Evolutionary conservation across 2,329 filamentous ascomycete species (phyloP), one percentile per base, ranked within the genome.

Genomic region (Bipolaris oryzae): DNA sequence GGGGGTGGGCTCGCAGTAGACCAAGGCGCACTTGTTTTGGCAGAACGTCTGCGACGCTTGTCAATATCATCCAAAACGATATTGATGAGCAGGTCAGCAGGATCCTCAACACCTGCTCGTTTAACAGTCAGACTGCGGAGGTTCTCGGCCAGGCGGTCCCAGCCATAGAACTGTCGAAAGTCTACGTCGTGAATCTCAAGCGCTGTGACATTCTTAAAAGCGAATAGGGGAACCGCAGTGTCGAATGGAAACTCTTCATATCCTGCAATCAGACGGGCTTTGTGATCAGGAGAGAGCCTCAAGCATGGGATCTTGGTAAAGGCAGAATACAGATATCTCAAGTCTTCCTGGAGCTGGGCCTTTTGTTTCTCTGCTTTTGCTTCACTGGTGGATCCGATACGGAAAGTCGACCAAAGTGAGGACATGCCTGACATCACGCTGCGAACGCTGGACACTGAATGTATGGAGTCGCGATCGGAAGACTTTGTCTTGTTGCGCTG

Each of bases 171-270:
- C 68, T 96, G 93, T 60, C 95, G 87, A 74, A 96, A 97, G 77
- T 99, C 95, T 73, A 98, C 89, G 78, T 96, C 93, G 78, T 89
- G 93, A 50, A 99, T 91, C 76, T 99, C 95, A 62, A 99, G 83
- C 20, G 92, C 90, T 77, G 94, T 94, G 51, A 98, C 81, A 67
- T 98, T 99, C 79, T 99, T 98, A 85, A 99, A 98, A 7, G 91
- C 90, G 75, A 96, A 89, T n/a, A 99, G 82, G 18, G 95, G 95
- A 28, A 99, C 95, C 18, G 95, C 95, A 21, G 92, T 96, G 77
- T 99, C 95, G 76, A 98, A 97, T 2, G 95, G 95, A 66, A 98
- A 99, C 77, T 97, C 94, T 77, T 99, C 95, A 73, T 95, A 98
- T 25, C 94, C 94, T 64, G 89, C 86, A 66, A 99, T 97, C 59